Evolutionary conservation across 805 yeast genomes (phyloP).

Genomic region (Saturnispora sanitii): DNA sequence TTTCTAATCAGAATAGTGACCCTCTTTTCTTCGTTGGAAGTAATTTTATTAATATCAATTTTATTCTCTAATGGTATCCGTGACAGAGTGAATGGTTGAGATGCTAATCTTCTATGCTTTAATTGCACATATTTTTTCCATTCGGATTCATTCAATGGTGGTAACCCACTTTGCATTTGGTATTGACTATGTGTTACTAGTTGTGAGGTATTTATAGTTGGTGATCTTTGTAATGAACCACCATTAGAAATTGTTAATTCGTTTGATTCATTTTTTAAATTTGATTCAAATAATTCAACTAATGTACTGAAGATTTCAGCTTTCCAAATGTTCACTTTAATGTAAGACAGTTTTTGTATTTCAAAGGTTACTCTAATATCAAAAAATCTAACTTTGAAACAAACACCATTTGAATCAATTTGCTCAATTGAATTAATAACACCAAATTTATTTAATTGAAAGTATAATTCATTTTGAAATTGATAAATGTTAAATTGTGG

Average conservation of each 20-base stretch:
- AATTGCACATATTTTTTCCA: constrained; percentile 19
- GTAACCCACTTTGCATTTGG: neutral
- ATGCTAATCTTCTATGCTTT: constrained; percentile 19
- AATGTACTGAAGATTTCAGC: constrained; percentile 18
- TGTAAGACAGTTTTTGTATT: constrained; percentile 16
- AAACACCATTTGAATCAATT: constrained; percentile 5
- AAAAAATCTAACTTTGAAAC: constrained; percentile 25
- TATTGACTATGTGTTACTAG: too few relatives aligned
- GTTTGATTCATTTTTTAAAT: neutral
- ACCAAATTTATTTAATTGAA: constrained; percentile 20
- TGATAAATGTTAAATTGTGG: constrained; percentile 1
- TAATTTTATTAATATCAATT: constrained; percentile 33
- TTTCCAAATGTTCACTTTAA: constrained; percentile 9
- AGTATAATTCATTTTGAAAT: constrained; percentile 14
- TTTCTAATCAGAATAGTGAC: constrained; percentile 45
- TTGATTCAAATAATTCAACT: constrained; percentile 16
- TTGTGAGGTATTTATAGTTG: neutral
- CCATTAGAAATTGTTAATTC: neutral
- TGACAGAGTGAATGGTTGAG: constrained; percentile 18
- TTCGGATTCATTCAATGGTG: constrained; percentile 13
- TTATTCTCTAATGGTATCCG: constrained; percentile 26
- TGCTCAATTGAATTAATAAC: constrained; percentile 11
- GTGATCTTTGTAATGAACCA: neutral
- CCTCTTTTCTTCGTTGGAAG: constrained; percentile 33
- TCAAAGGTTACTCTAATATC: constrained; percentile 29